phyloP scores from a whole-genome alignment of 768 basidiomycete species.

The Termitomyces sp. region DNA sequence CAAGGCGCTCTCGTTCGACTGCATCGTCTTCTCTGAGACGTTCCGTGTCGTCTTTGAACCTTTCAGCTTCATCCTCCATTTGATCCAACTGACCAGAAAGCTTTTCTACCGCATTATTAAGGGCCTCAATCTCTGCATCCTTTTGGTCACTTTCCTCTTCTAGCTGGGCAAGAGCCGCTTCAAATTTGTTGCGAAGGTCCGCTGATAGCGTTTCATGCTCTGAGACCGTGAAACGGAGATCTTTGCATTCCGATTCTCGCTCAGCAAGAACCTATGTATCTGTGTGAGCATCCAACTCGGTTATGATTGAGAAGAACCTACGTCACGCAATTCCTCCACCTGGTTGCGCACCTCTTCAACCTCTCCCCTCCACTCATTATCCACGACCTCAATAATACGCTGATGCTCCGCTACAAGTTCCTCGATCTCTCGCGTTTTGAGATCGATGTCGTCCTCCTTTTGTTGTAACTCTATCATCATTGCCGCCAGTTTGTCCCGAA shows the following conservation, averaged over 20 bases:
- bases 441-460: constrained; percentile 82
- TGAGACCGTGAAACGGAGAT: constrained; percentile 64
- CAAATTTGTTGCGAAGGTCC: constrained; percentile 69
- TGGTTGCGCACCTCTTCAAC: constrained; percentile 76
- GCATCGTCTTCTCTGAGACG: constrained; percentile 65
- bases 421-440: constrained; percentile 71
- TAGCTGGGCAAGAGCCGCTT: constrained; percentile 67
- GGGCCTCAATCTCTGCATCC: constrained; percentile 67
- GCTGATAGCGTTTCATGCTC: constrained; percentile 71
- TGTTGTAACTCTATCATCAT: constrained; percentile 79
- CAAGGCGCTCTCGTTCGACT: constrained; percentile 63
- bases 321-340: constrained; percentile 75
- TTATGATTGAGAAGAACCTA: constrained; percentile 24
- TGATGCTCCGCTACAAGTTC: constrained; percentile 73
- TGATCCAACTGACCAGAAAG: constrained; percentile 77
- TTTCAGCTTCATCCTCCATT: constrained; percentile 84
- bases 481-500: constrained; percentile 74
- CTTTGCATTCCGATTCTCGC: constrained; percentile 73
- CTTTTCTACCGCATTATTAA: constrained; percentile 74
- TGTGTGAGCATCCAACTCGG: constrained; percentile 4
- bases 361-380: constrained; percentile 85
- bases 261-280: constrained; percentile 62
- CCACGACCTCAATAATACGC: constrained; percentile 65
- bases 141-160: constrained; percentile 76
- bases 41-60: constrained; percentile 65